Evolutionary conservation across 1,284 basidiomycete species (phyloP), one percentile per base, ranked within the genome.

Genomic region (Xerocomus minutiporus): DNA sequence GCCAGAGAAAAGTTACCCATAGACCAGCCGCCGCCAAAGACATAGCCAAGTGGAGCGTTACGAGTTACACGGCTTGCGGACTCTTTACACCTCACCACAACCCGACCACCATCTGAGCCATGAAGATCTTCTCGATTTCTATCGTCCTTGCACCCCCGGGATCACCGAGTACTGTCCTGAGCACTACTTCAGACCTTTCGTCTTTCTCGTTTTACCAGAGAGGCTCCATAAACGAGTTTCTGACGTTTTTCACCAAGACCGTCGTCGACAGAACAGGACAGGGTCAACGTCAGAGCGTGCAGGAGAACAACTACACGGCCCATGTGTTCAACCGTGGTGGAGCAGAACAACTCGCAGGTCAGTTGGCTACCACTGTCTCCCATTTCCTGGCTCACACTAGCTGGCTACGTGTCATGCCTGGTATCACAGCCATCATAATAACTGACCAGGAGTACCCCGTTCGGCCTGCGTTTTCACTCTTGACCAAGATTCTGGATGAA

Each of bases 371-470:
- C 8, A 25, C 9, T 26, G 17, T 13, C 48, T 52, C 28, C 38
- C 15, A 28, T 13, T 29, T 35, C 41, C 46, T 43, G n/a, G 50
- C 47, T 46, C 43, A 56, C 46, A 42, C 31, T 43, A 20, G 43
- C 41, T 8, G 36, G 20, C 20, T 20, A 20, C 20, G 20, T 20
- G 20, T 20, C 20, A 20, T 12, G 17, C 40, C 46, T 51, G 45
- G 35, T 57, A 5, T 42, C 64, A 45, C 70, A 88, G 96, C 84
- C 47, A 91, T 98, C 55, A 85, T 98, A 66, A 90, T 99, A 64
- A 89, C 93, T 38, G 96, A 98, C 74, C 81, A 90, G 49, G 96
- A 99, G 68, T 99, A 99, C 74, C 97, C 96, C 46, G 90, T 93
- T 52, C 87, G 97, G 51, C 93, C 96, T 8, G 96, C 95, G 3